phyloP scores from a whole-genome alignment of 306 rosid species.

The Cicer cuneatum region DNA sequence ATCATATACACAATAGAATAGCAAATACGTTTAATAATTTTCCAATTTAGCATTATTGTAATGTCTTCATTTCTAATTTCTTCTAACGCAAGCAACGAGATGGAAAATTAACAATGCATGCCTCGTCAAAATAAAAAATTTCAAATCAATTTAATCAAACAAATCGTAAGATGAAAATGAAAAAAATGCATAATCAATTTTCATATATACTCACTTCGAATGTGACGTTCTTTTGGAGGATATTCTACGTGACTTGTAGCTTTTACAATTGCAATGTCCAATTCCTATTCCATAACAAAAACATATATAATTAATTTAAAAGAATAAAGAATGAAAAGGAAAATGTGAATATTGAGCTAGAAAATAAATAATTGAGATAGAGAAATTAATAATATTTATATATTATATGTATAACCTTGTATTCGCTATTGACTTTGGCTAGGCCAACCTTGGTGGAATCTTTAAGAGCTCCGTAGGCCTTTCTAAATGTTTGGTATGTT shows the following conservation, averaged over 20 bases:
- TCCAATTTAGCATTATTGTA: not conserved
- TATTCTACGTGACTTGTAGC: constrained; percentile 90
- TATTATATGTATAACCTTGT: constrained; percentile 58
- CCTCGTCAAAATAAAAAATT: not conserved
- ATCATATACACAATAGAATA: constrained; percentile 2
- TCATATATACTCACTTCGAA: constrained; percentile 68
- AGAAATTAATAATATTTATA: not conserved
- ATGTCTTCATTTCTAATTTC: constrained; percentile 34
- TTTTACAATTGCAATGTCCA: constrained; percentile 93
- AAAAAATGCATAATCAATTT: not conserved
- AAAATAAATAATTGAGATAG: not conserved
- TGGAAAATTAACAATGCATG: not conserved
- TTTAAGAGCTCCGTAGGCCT: constrained; percentile 94
- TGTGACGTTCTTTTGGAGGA: constrained; percentile 95
- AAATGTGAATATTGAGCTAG: not conserved
- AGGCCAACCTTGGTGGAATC: constrained; percentile 96
- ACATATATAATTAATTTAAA: not conserved
- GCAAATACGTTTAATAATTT: not conserved
- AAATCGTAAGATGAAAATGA: not conserved
- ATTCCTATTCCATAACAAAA: constrained; percentile 55
- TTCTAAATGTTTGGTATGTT: constrained; percentile 74
- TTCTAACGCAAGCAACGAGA: constrained; percentile 34
- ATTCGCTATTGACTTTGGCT: constrained; percentile 95
- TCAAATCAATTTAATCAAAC: constrained; percentile 14
- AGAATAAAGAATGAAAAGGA: not conserved